Conservation (phyloP, 805 yeast genomes). For the Pichia ethanolica region DNA sequence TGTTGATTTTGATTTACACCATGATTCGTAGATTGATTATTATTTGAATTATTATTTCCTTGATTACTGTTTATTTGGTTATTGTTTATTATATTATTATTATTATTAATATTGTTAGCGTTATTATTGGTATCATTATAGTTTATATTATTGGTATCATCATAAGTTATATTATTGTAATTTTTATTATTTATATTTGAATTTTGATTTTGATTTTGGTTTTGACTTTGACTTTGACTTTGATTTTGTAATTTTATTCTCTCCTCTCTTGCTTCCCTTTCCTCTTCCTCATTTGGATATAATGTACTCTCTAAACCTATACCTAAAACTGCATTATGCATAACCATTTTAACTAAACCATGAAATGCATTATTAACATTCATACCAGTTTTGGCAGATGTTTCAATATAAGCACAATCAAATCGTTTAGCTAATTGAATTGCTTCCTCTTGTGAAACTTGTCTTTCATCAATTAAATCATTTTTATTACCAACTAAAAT, state of each 20-base stretch:
- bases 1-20: neutral
- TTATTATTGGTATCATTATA: neutral
- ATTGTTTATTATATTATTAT: neutral
- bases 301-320: conserved; percentile 23
- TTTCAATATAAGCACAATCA: conserved; percentile 74
- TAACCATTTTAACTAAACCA: conserved; percentile 29
- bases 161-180: neutral
- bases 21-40: neutral
- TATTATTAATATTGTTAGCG: neutral
- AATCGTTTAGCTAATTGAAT: conserved; percentile 55
- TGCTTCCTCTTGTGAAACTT: conserved; percentile 56
- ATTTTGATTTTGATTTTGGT: no score
- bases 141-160: neutral
- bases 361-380: conserved; percentile 51
- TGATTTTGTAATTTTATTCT: conserved; percentile 3
- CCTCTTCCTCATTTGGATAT: conserved; percentile 22
- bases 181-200: no score
- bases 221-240: neutral
- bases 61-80: neutral
- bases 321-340: conserved; percentile 18
- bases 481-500: conserved; percentile 71
- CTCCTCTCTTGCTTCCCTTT: conserved; percentile 16
- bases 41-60: neutral
- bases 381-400: conserved; percentile 85
- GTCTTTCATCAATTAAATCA: conserved; percentile 58